Evolutionary conservation across 2,329 filamentous ascomycete species (phyloP).

Genomic region (Colletotrichum liriopes): DNA sequence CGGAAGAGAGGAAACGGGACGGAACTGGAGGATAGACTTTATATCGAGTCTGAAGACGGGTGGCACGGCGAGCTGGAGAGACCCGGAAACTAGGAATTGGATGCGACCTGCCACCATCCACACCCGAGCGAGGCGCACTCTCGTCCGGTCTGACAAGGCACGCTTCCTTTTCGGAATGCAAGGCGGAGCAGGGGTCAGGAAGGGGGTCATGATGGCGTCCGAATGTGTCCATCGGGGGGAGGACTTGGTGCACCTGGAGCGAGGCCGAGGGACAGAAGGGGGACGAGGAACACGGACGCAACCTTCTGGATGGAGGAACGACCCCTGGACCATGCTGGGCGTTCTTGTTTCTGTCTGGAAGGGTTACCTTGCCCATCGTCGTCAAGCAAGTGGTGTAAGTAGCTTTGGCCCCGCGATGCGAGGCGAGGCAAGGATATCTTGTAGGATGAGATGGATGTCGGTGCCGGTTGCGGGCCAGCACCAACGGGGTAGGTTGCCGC

Average conservation of each 20-base stretch:
- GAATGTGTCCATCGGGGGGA: background rate
- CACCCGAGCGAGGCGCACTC: constrained; percentile 37
- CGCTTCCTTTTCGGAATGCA: constrained; percentile 38
- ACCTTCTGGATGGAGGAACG: background rate
- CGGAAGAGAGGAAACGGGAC: constrained; percentile 11
- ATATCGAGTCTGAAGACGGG: constrained; percentile 25
- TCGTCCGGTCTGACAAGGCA: constrained; percentile 41
- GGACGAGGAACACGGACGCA: background rate
- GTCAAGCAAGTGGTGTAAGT: background rate
- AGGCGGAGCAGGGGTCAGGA: constrained; percentile 33
- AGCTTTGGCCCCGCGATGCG: background rate
- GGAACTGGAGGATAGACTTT: constrained; percentile 30
- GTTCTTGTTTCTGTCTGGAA: constrained; percentile 1
- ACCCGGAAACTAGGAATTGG: background rate
- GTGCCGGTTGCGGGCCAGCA: background rate
- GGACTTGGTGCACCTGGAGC: background rate
- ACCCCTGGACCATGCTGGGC: constrained; percentile 26
- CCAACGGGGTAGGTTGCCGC: constrained; percentile 1
- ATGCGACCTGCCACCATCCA: constrained; percentile 24
- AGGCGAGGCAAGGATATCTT: background rate
- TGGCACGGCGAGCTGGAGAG: background rate
- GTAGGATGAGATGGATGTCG: background rate
- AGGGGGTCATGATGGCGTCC: constrained; percentile 26
- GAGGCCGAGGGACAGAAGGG: constrained; percentile 8
- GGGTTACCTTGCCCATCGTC: constrained; percentile 12